A percentile compares a stretch with the other conserved stretches of the same genome.
phyloP scores from a whole-genome alignment of 1,284 basidiomycete genomes.

The Sanguinoderma infundibulare region DNA sequence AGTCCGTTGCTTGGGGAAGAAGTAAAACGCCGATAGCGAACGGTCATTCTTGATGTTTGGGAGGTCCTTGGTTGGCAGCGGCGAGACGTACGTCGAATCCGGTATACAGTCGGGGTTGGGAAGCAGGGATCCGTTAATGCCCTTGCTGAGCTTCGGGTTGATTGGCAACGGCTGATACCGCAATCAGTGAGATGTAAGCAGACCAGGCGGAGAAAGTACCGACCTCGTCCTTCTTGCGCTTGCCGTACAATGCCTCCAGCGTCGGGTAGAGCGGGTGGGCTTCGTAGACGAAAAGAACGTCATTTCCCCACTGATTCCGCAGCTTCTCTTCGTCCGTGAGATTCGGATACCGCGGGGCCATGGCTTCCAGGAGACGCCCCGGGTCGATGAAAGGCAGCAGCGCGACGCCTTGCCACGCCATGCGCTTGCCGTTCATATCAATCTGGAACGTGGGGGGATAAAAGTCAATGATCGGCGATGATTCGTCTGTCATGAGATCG shows the following conservation, averaged over 20 bases:
- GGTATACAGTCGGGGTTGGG: constrained; percentile 92
- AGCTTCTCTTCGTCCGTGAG: constrained; percentile 84
- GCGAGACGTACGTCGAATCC: constrained; percentile 87
- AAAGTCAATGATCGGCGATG: constrained; percentile 96
- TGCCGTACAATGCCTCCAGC: constrained; percentile 89
- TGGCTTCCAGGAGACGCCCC: constrained; percentile 81
- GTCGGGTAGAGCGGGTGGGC: constrained; percentile 87
- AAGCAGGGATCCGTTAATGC: constrained; percentile 81
- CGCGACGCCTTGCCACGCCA: constrained; percentile 99
- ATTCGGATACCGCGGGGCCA: constrained; percentile 74
- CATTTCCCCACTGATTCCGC: constrained; percentile 87
- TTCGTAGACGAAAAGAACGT: constrained; percentile 86
- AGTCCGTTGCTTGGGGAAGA: constrained; percentile 85
- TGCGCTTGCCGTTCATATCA: constrained; percentile 99
- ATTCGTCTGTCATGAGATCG: constrained; percentile 83
- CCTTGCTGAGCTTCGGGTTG: constrained; percentile 73
- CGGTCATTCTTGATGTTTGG: constrained; percentile 87
- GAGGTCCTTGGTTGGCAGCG: constrained; percentile 59
- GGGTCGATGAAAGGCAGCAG: constrained; percentile 96
- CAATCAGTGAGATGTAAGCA: constrained; percentile 3
- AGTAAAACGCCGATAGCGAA: constrained; percentile 87
- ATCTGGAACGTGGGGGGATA: constrained; percentile 93
- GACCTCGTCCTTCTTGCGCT: constrained; percentile 83
- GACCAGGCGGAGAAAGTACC: constrained; percentile 36
- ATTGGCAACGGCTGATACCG: constrained; percentile 63